phyloP scores from a whole-genome alignment of 148 eudicot species.

The Nepenthes gracilis region DNA sequence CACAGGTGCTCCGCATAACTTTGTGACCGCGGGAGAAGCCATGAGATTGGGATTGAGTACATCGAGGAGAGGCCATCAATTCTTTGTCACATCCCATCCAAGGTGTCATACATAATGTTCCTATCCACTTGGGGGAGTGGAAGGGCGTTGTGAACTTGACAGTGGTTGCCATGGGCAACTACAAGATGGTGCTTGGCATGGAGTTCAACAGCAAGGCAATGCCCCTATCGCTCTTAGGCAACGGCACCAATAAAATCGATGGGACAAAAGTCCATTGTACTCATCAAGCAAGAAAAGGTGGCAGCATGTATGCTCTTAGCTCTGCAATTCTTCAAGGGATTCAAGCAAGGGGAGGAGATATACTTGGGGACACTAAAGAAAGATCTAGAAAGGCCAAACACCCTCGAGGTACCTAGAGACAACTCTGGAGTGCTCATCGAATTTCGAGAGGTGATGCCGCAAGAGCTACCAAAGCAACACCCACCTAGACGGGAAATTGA shows the following conservation, averaged over 20 bases:
- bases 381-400: not conserved
- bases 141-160: not conserved
- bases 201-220: not conserved
- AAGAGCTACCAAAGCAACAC: not conserved
- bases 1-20: not conserved
- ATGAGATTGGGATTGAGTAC: not conserved
- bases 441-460: not conserved
- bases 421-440: not conserved
- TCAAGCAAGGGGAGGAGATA: not conserved
- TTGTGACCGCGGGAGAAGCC: conserved; percentile 6
- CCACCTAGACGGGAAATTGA: not conserved
- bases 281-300: not conserved
- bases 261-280: not conserved
- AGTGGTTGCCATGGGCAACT: not conserved
- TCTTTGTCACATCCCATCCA: not conserved
- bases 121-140: not conserved
- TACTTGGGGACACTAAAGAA: not conserved
- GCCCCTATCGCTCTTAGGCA: not conserved
- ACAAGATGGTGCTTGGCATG: not conserved
- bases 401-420: not conserved
- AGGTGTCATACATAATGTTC: not conserved
- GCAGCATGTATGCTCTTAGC: conserved; percentile 1
- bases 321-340: not conserved
- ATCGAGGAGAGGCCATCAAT: not conserved
- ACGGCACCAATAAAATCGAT: not conserved